A percentile compares a stretch with the other conserved stretches of the same genome.
These are phyloP conservation scores for Vitis hybrid DNA, from an alignment of 177 flowering plant species.

Conservation along the genomic window DNA sequence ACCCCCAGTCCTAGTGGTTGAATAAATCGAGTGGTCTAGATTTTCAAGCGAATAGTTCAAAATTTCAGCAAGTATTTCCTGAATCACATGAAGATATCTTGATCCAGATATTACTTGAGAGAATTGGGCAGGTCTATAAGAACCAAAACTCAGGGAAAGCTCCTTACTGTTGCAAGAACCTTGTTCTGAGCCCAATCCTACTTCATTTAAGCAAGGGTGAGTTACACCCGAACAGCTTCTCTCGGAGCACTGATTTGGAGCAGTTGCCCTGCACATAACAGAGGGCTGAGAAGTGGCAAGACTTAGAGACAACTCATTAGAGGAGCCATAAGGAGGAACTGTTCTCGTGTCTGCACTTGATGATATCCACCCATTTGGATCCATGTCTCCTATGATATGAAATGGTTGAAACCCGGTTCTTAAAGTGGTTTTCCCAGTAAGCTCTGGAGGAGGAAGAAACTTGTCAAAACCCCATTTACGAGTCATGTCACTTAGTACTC, in stretches of 20 bases:
- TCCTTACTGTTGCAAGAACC: slow-evolving; percentile 38
- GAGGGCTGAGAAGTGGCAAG: slow-evolving; percentile 58
- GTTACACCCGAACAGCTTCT: slow-evolving; percentile 34
- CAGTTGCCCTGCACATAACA: slow-evolving; percentile 17
- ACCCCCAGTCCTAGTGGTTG: slow-evolving; percentile 9
- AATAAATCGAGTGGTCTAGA: slow-evolving; percentile 23
- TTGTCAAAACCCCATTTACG: slow-evolving; percentile 34
- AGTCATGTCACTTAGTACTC: slow-evolving; percentile 19
- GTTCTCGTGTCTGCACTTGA: slow-evolving; percentile 16
- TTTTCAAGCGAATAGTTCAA: slow-evolving; percentile 57
- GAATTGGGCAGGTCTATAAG: slow-evolving; percentile 26
- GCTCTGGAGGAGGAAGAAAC: slow-evolving; percentile 18
- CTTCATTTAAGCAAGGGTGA: slow-evolving; percentile 27
- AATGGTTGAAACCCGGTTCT: slow-evolving; percentile 23
- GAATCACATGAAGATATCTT: slow-evolving; percentile 56
- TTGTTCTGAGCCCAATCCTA: slow-evolving; percentile 39
- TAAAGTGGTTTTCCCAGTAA: slow-evolving; percentile 19
- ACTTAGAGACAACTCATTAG: slow-evolving; percentile 64
- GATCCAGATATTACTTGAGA: slow-evolving; percentile 47
- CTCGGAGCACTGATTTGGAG: slow-evolving; percentile 58
- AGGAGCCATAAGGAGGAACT: slow-evolving; percentile 26
- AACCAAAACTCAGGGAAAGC: slow-evolving; percentile 36
- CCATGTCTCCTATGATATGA: slow-evolving; percentile 21
- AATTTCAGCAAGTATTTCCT: slow-evolving; percentile 73
- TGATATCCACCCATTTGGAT: slow-evolving; percentile 33